These are phyloP conservation scores for Grigorovia humatica DNA, from an alignment of 805 yeast species.

Conservation along the genomic window DNA sequence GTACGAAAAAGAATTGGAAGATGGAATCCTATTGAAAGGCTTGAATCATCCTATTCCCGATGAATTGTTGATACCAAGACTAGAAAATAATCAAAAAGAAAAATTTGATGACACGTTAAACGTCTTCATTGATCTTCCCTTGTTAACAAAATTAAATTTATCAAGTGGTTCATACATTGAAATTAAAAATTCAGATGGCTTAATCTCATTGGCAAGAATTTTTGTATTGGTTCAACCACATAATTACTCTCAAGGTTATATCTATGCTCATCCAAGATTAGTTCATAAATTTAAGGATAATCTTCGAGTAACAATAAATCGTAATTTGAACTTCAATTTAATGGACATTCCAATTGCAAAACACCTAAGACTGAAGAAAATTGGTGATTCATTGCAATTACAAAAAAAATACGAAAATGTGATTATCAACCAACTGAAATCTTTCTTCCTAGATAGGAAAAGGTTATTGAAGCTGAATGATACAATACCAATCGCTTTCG, in stretches of 20 bases:
- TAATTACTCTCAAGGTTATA: constrained; percentile 3
- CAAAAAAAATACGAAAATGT: constrained; percentile 22
- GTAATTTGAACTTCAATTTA: constrained; percentile 2
- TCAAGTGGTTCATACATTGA: constrained; percentile 17
- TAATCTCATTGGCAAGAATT: constrained; percentile 8
- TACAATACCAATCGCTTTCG: constrained; percentile 67
- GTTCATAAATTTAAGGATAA: constrained; percentile 11
- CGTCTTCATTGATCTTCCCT: constrained; percentile 16
- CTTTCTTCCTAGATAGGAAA: constrained; percentile 45
- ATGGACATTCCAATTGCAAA: constrained; percentile 13
- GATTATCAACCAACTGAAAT: constrained; percentile 48
- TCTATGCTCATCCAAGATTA: constrained; percentile 21
- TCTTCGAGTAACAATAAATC: constrained; percentile 4
- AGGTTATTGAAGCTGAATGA: constrained; percentile 60
- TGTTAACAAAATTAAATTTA: constrained; percentile 13
- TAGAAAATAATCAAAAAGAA: neutral
- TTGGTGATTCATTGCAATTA: constrained; percentile 20
- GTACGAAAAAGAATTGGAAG: neutral
- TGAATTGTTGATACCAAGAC: constrained; percentile 8
- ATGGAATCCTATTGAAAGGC: constrained; percentile 4
- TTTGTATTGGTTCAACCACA: constrained; percentile 20
- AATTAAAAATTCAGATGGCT: constrained; percentile 2
- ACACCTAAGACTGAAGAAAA: constrained; percentile 18
- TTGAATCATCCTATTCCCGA: constrained; percentile 9
- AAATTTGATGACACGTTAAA: constrained; percentile 19